Conservation (phyloP, 306 rosid species). For the Rubus parviflorus region DNA sequence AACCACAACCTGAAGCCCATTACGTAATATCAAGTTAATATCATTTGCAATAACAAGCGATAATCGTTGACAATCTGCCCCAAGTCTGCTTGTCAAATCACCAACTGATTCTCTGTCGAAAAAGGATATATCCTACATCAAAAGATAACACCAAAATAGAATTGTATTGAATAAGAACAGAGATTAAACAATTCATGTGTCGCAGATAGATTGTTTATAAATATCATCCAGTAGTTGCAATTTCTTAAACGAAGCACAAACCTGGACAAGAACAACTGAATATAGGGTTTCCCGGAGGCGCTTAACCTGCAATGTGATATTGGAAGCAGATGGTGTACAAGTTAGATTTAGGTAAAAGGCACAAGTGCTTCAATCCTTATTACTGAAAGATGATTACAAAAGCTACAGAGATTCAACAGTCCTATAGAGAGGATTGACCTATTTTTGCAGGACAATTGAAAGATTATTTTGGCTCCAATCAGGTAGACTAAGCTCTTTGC, state of each 20-base stretch:
- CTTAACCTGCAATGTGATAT: slow-evolving; percentile 53
- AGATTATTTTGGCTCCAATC: too few species aligned
- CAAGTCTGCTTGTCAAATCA: slow-evolving; percentile 76
- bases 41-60: slow-evolving; percentile 63
- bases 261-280: slow-evolving; percentile 66
- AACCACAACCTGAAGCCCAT: slow-evolving; percentile 57
- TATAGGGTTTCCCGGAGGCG: slow-evolving; percentile 56
- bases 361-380: background rate
- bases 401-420: too few species aligned
- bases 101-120: slow-evolving; percentile 75
- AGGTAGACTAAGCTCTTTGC: too few species aligned
- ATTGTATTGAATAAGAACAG: background rate
- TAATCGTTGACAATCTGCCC: slow-evolving; percentile 73
- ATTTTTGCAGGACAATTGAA: too few species aligned
- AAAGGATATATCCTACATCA: slow-evolving; percentile 66
- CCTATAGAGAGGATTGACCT: too few species aligned
- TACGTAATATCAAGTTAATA: slow-evolving; percentile 59
- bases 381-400: background rate
- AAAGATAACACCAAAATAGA: slow-evolving; percentile 27
- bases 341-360: slow-evolving; percentile 15
- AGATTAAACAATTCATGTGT: slow-evolving; percentile 5
- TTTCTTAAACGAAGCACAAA: slow-evolving; percentile 28
- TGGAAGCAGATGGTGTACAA: slow-evolving; percentile 7
- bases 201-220: slow-evolving; percentile 16
- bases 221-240: background rate